These are phyloP conservation scores for Polytrichum formosum DNA, from an alignment of 225 moss, liverwort and hornwort genomes.

Conservation along the genomic window DNA sequence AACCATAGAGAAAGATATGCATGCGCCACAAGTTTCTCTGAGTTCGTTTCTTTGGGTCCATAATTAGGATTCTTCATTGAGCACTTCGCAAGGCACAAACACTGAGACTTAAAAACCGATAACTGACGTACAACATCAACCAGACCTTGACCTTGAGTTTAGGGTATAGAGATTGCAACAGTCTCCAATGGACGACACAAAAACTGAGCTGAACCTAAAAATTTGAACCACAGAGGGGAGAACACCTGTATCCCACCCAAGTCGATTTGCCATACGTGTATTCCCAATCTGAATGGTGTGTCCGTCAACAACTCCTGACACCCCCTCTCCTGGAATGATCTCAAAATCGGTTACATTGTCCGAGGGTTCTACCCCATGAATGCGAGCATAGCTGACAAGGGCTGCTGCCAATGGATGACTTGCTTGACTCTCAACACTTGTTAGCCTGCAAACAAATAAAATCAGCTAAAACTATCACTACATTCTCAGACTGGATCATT, in stretches of 20 bases:
- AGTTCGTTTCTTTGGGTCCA: too few species aligned
- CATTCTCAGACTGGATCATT: not conserved
- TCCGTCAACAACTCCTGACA: constrained; percentile 77
- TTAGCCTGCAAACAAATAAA: constrained; percentile 43
- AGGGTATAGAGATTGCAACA: too few species aligned
- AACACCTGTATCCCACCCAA: constrained; percentile 73
- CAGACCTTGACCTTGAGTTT: too few species aligned
- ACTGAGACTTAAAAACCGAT: too few species aligned
- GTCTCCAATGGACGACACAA: too few species aligned
- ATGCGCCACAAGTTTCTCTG: too few species aligned
- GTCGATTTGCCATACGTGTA: constrained; percentile 65
- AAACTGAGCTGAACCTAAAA: too few species aligned
- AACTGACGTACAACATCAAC: too few species aligned
- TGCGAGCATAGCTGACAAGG: constrained; percentile 68
- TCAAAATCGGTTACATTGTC: constrained; percentile 74
- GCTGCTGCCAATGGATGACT: constrained; percentile 94
- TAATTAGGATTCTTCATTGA: too few species aligned
- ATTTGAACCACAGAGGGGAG: not conserved
- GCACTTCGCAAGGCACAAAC: too few species aligned
- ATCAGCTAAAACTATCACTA: not conserved
- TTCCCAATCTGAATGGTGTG: constrained; percentile 84
- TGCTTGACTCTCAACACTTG: constrained; percentile 81
- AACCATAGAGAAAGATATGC: too few species aligned
- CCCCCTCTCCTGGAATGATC: constrained; percentile 85
- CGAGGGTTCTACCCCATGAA: constrained; percentile 70